Evolutionary conservation across 208 protist species (phyloP), one percentile per base, ranked within the genome.

Genomic region (Ichthyophonus hoferi): DNA sequence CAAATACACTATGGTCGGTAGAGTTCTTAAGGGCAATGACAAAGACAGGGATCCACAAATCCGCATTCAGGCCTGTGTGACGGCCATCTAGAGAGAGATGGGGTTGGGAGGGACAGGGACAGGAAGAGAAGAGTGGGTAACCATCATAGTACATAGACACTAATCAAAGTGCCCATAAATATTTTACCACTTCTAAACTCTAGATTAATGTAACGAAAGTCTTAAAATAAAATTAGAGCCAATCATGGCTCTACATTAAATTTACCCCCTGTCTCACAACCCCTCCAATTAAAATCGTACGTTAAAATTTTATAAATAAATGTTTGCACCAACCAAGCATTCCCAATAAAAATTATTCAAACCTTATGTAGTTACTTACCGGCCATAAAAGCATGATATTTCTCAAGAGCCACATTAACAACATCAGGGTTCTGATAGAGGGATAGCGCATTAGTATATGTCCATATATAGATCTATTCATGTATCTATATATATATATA

Each of bases 21-120:
- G 40, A 79, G 41, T 58, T 41, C 24, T 40, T 38, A 2, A 86
- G 14, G 1, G 42, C 79, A 42, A 58, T 77, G 24, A 33, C n/a
- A 40, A 86, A 67, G 31, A 82, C 87, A 1, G 87, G 35, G 31
- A 31, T 78, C 43, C 77, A 41, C 14, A 90, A 17, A 31, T 90
- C 67, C 0, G 77, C 2, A 58, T 90, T 58, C 1, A 90, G 78
- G n/a, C 79, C 87, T 58, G 14, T 37, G 1, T 40, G 42, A 39
- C 24, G 50, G 50, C 24, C 50, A 67, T 24, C 50, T 67, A 24
- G 24, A 24, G 50, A 24, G 50, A 24, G 50, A 24, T 7, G 50
- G 50, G 50, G 50, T 7, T 7, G 24, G 50, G 50, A 24, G 50
- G 50, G 50, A 67, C 7, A 24, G 50, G 50, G 50, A 24, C 14